Percentiles rank a stretch among this genome's conserved stretches.
Conservation (phyloP, 2,329 filamentous ascomycete genomes). For the Xylaria sp. region DNA sequence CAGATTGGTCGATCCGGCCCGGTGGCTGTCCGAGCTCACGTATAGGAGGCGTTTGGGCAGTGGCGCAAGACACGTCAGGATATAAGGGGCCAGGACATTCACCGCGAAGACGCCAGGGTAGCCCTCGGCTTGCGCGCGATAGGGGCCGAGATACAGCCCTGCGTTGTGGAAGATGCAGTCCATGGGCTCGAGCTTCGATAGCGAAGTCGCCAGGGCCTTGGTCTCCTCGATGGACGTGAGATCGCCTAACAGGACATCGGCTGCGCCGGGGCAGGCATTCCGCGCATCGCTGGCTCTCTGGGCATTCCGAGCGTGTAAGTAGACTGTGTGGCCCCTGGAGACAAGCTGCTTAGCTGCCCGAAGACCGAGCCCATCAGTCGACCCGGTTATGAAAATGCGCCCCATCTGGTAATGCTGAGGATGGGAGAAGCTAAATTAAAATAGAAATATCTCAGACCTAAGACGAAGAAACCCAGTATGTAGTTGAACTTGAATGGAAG, state of each 20-base stretch:
- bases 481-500: background rate
- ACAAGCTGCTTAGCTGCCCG: conserved; percentile 62
- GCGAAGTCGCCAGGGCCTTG: conserved; percentile 62
- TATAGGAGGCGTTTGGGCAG: conserved; percentile 60
- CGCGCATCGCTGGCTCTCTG: conserved; percentile 62
- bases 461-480: background rate
- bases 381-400: conserved; percentile 62
- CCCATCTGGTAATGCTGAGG: conserved; percentile 28
- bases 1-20: conserved; percentile 50
- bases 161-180: conserved; percentile 70
- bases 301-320: conserved; percentile 66
- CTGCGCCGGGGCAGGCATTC: conserved; percentile 61
- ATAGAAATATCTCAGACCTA: background rate
- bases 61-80: conserved; percentile 63
- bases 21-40: conserved; percentile 62
- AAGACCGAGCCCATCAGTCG: conserved; percentile 66
- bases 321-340: conserved; percentile 64
- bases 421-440: background rate
- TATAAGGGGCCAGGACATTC: conserved; percentile 68
- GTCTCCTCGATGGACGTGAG: conserved; percentile 62
- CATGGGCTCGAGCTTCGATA: conserved; percentile 61
- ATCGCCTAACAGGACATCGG: conserved; percentile 63
- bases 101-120: conserved; percentile 64
- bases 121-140: conserved; percentile 51
- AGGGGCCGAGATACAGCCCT: conserved; percentile 55